A percentile compares a stretch with the other conserved stretches of the same genome.
phyloP scores from a whole-genome alignment of 495 filamentous ascomycete species.

The Aspergillus wentii region DNA sequence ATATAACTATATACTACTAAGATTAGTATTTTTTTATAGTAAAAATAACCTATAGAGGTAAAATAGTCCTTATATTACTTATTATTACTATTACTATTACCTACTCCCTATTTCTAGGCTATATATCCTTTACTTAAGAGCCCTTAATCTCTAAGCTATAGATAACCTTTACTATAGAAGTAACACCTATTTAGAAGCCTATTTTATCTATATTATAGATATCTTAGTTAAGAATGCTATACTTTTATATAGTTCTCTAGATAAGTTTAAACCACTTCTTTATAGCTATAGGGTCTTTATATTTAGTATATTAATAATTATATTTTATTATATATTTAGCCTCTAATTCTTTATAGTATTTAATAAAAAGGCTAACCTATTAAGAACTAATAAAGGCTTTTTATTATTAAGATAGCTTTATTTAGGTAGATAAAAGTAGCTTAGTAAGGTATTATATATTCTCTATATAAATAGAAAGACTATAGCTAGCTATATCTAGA shows the following conservation, averaged over 20 bases:
- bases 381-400: neutral
- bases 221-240: constrained; percentile 25
- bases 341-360: constrained; percentile 1
- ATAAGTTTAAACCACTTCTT: constrained; percentile 2
- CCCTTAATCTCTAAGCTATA: constrained; percentile 9
- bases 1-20: constrained; percentile 15
- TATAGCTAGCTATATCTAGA: too few species aligned
- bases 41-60: constrained; percentile 19
- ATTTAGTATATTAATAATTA: constrained; percentile 7
- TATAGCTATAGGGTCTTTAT: constrained; percentile 4
- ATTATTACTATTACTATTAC: constrained; percentile 14
- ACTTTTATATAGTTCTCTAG: constrained; percentile 16
- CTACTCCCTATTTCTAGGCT: constrained; percentile 10
- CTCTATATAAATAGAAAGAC: too few species aligned
- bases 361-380: constrained; percentile 2
- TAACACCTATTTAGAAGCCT: constrained; percentile 23
- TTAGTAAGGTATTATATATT: neutral
- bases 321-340: constrained; percentile 5
- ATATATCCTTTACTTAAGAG: constrained; percentile 5
- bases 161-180: constrained; percentile 14
- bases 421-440: constrained; percentile 1
- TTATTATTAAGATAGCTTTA: constrained; percentile 1
- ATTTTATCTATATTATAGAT: constrained; percentile 44
- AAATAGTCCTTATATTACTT: constrained; percentile 8
- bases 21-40: constrained; percentile 11